These are phyloP conservation scores for Curvularia verruculosa DNA, from an alignment of 2,329 filamentous ascomycete genomes.

Conservation along the genomic window DNA sequence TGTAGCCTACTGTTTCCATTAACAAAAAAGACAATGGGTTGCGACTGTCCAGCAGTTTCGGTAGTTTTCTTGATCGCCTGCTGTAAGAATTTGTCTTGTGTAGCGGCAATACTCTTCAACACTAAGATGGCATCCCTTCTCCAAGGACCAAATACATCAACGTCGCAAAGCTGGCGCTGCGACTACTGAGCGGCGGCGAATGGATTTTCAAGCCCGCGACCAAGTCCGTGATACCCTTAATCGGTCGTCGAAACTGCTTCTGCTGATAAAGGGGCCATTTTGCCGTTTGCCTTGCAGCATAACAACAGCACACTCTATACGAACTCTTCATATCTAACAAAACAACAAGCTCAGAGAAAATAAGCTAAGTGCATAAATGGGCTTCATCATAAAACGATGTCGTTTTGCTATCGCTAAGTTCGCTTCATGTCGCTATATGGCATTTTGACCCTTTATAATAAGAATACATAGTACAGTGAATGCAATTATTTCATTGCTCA, in stretches of 20 bases:
- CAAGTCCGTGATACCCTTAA: constrained; percentile 39
- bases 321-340: too few relatives aligned
- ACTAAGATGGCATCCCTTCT: neutral
- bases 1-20: neutral
- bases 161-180: neutral
- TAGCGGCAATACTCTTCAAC: neutral
- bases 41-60: neutral
- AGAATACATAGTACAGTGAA: too few relatives aligned
- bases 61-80: neutral
- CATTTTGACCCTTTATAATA: too few relatives aligned
- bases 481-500: neutral
- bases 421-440: too few relatives aligned
- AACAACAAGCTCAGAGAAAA: too few relatives aligned
- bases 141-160: neutral
- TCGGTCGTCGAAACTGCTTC: constrained; percentile 36
- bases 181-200: constrained; percentile 31
- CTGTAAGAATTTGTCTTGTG: neutral
- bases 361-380: too few relatives aligned
- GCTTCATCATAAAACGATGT: too few relatives aligned
- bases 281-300: constrained; percentile 25
- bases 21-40: neutral
- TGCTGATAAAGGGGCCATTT: constrained; percentile 41
- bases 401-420: too few relatives aligned
- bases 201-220: constrained; percentile 32
- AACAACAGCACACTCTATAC: too few relatives aligned